Base-by-base conservation (phyloP, 2,329 filamentous ascomycete genomes). In the Aureobasidium subglaciale region DNA sequence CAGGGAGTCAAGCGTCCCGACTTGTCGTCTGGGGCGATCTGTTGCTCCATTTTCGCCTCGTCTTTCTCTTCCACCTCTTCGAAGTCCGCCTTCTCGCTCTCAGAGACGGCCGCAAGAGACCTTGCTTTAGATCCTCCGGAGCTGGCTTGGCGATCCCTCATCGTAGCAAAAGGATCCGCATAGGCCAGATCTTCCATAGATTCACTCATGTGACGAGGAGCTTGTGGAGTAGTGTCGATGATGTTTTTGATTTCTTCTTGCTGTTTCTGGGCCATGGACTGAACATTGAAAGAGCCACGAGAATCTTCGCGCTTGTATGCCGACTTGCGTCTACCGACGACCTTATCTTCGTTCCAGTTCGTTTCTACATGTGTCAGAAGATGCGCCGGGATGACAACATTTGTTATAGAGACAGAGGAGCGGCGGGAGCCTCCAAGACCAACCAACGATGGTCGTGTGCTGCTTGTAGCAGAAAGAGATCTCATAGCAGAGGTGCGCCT, bases 341-440 rank as follows among this genome's bases (percentile, higher is more conserved):
- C 25, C 9, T 56, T 56, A 25, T 56, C 53, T 48, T 56, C 32
- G 16, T 32, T 30, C 53, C 53, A 56, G 10, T 40, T 46, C 2
- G 42, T 56, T 9, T 56, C 53, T 8, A 48, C 15, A 24, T 56
- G 42, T 3, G 41, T 56, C 41, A 56, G 16, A 5, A 56, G 11
- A 41, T 56, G 42, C 5, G 53, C 53, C 15, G 53, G 53, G 7
- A 56, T 56, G 15, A 56, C 53, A 13, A 56, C 53, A 15, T 56
- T 56, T 24, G 41, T 46, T 7, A 56, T 42, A 8, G 52, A 55
- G 5, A 56, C 8, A 24, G 53, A 56, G 34, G 50, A 55, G 20
- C 50, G 38, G 25, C 50, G 38, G 8, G 27, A n/a, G n/a, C n/a
- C n/a, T n/a, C n/a, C n/a, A n/a, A n/a, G 50, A 11, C 50, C 50